Evolutionary conservation across 2,329 filamentous ascomycete species (phyloP), one percentile per base, ranked within the genome.

Genomic region (Teratosphaeria nubilosa): DNA sequence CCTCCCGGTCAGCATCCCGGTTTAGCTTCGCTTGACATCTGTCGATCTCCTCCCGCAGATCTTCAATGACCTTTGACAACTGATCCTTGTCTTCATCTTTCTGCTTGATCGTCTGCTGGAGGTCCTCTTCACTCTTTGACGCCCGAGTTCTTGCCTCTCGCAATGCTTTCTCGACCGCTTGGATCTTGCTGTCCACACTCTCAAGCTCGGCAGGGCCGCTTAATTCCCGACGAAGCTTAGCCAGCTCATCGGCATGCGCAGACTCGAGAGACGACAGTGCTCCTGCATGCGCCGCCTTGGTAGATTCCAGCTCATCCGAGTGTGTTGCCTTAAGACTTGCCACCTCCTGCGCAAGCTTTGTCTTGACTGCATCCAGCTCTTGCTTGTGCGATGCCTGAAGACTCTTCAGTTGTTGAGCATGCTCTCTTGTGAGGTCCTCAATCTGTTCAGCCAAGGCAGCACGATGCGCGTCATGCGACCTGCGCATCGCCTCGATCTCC

Each of bases 21-120:
- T 69, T 66, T 34, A 72, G 64, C 56, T 69, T 65, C 16, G 64
- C 54, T 59, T 72, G 67, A 52, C 67, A 70, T n/a, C 65, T 61
- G 50, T 70, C 67, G 51, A 72, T 72, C 62, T 72, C 70, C 45
- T 66, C 57, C 58, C 65, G 64, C 51, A 72, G 59, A 34, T 72
- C 70, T 24, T 65, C 60, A 27, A 72, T 68, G 3, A 71, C 68
- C 51, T 59, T 58, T 9, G 63, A 67, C 22, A 73, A 59, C 58
- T 69, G 61, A 32, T 67, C 66, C 20, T 64, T 64, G 57, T 71
- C 66, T 30, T 65, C 61, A 10, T 68, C 65, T 57, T 70, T 69
- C 56, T 68, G 61, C 53, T 66, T 59, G 24, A 71, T 58, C 53
- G 64, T 63, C 54, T 68, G 62, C 56, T 66, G 63, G 20, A 70